Conservation (phyloP, 2,329 filamentous ascomycete species). For the Triangularia setosa region DNA sequence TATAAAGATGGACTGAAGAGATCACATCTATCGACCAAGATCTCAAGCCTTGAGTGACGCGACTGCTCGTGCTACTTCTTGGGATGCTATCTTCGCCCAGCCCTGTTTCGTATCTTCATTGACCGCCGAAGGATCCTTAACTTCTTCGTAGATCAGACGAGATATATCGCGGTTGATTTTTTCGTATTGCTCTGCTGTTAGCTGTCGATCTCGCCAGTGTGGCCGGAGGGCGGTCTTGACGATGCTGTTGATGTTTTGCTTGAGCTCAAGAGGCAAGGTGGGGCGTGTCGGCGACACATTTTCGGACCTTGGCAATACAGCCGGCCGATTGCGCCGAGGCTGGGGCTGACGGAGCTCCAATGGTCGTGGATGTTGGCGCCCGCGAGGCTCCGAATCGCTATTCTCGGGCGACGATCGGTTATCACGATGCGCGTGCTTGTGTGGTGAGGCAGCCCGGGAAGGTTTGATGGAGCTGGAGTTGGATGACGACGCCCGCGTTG, state of each 20-base stretch:
- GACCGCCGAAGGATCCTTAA: constrained; percentile 52
- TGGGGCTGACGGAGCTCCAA: constrained; percentile 52
- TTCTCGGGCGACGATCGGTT: constrained; percentile 24
- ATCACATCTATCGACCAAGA: not conserved
- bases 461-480: constrained; percentile 37
- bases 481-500: constrained; percentile 39
- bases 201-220: constrained; percentile 71
- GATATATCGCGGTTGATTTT: constrained; percentile 88
- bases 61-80: constrained; percentile 76
- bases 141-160: constrained; percentile 76
- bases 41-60: constrained; percentile 48
- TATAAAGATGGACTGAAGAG: not conserved
- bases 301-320: constrained; percentile 46
- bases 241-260: constrained; percentile 83
- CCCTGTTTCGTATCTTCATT: constrained; percentile 62
- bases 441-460: constrained; percentile 24
- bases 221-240: constrained; percentile 80
- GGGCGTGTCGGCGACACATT: constrained; percentile 66
- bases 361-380: constrained; percentile 26
- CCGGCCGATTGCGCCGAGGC: constrained; percentile 42
- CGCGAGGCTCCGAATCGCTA: constrained; percentile 25
- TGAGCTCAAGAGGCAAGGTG: constrained; percentile 71
- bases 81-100: constrained; percentile 72
- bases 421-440: constrained; percentile 23
- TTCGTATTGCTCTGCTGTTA: constrained; percentile 87